Conservation (phyloP, 2,329 filamentous ascomycete species). For the Sporothrix inflata region DNA sequence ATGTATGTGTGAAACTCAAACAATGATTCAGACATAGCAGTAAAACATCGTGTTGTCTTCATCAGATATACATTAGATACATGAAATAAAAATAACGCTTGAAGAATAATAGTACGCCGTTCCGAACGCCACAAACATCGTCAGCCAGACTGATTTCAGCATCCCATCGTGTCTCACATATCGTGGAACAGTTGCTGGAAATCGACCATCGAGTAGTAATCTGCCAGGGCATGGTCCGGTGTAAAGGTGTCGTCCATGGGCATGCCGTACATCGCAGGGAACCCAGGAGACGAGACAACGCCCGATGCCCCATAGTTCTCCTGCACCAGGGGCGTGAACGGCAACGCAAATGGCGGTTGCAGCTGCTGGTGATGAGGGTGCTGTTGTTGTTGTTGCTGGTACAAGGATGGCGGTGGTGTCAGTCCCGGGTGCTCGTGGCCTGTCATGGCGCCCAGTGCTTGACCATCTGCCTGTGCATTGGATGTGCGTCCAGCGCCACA, state of each 20-base stretch:
- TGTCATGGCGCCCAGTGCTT: neutral
- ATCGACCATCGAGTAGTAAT: conserved; percentile 24
- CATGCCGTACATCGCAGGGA: neutral
- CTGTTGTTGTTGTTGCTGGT: neutral
- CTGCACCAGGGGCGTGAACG: neutral
- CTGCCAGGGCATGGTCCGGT: conserved; percentile 5
- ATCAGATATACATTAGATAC: neutral
- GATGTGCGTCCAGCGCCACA: neutral
- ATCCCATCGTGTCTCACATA: neutral
- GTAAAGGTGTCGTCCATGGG: conserved; percentile 18
- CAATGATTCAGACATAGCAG: neutral
- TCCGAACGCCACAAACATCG: too few relatives aligned
- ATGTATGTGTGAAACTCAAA: too few relatives aligned
- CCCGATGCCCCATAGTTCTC: neutral
- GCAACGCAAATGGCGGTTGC: neutral
- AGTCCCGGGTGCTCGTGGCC: neutral
- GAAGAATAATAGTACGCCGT: neutral
- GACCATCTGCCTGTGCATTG: neutral
- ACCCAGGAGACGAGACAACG: neutral
- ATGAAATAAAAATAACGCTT: neutral
- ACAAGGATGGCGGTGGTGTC: neutral
- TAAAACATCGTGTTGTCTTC: neutral
- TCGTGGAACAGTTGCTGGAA: conserved; percentile 21
- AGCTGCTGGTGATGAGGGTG: neutral
- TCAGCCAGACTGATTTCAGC: neutral